phyloP scores from a whole-genome alignment of 768 basidiomycete species.

The Boletus subparvulus region DNA sequence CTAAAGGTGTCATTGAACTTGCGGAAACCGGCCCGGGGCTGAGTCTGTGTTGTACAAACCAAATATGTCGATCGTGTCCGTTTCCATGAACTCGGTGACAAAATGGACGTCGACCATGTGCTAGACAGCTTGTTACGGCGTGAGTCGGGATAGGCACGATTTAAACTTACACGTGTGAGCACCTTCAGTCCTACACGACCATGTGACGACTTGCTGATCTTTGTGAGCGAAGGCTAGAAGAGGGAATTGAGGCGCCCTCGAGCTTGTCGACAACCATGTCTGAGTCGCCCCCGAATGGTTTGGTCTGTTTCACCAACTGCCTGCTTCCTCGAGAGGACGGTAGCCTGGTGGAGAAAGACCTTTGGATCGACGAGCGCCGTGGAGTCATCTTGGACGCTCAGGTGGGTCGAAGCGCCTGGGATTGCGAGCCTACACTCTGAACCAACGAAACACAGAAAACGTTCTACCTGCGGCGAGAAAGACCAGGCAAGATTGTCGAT shows the following conservation, averaged over 20 bases:
- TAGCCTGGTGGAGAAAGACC: slow-evolving; percentile 64
- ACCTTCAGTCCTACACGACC: not conserved
- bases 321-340: slow-evolving; percentile 80
- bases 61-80: not conserved
- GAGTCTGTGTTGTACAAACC: not conserved
- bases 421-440: not conserved
- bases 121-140: not conserved
- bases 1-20: not conserved
- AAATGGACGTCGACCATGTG: slow-evolving; percentile 15
- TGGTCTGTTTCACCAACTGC: slow-evolving; percentile 88
- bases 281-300: slow-evolving; percentile 45
- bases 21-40: not conserved
- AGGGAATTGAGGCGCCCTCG: not conserved
- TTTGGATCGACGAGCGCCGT: slow-evolving; percentile 77
- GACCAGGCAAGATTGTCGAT: slow-evolving; percentile 66
- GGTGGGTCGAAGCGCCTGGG: slow-evolving; percentile 35
- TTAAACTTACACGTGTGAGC: no score
- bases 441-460: slow-evolving; percentile 48
- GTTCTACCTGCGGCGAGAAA: slow-evolving; percentile 59
- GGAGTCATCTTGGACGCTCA: slow-evolving; percentile 79
- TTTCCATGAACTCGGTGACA: not conserved
- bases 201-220: slow-evolving; percentile 14
- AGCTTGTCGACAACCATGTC: slow-evolving; percentile 22
- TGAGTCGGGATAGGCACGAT: not conserved
- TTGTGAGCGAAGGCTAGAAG: not conserved